Base-by-base conservation (phyloP, 768 basidiomycete genomes). In the Mrakia hoshinonis region DNA sequence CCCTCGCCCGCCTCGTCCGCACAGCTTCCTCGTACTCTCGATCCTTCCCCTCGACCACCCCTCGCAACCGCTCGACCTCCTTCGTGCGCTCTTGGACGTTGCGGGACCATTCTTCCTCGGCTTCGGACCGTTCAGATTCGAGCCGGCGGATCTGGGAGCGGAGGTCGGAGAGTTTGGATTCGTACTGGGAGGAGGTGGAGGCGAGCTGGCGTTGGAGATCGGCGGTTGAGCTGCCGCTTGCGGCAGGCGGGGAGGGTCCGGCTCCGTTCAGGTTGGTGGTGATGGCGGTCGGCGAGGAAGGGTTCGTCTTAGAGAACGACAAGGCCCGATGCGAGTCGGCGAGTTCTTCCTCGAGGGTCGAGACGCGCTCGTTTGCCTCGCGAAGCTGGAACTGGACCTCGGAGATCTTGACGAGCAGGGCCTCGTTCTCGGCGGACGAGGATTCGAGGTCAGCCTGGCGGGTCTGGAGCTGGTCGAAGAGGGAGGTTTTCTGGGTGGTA, bases 361-460 rank as follows among this genome's bases (percentile, higher is more conserved):
- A 82, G 39, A 86, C 79, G 2, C 89, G 87, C 62, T 95, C 92
- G 47, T 85, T 84, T 0, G 86, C 79, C 79, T 97, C 93, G 48
- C 88, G 86, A 0, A 94, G 81, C 76, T 93, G 92, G 79, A 89
- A 94, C 75, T 91, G 86, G 38, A 91, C 81, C 77, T 99, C 96
- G 2, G 87, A 86, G 60, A 87, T 88, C 76, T 90, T 88, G 61
- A 86, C 86, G 75, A 89, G 86, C 24, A 92, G 79, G 0, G 84
- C 84, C 74, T 92, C 91, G 2, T 88, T 82, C 74, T 89, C 87
- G 5, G 85, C 85, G 74, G 88, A 87, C 5, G 87, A 85, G 1
- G 90, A 89, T 80, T 99, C 96, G 13, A 89, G 79, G 76, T 97
- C 94, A 20, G 90, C 93, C 78, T 95, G 92, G 38, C 90, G 87